Evolutionary conservation across 768 basidiomycete genomes (phyloP).

Genomic region (Clitopilus hobsonii): DNA sequence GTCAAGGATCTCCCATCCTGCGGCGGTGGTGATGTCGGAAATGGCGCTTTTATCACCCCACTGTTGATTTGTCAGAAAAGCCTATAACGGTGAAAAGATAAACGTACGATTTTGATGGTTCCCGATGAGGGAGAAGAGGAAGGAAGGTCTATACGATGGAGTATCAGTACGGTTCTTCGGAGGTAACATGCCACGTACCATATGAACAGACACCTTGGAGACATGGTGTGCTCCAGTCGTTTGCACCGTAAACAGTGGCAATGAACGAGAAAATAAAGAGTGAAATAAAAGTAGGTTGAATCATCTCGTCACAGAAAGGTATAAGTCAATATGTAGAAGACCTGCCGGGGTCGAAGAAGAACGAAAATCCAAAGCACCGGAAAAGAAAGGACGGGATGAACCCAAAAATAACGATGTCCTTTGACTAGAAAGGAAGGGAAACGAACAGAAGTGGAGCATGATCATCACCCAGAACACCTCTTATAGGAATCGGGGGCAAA

Average conservation of each 20-base stretch:
- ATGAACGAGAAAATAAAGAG: conserved; percentile 11
- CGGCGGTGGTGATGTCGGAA: conserved; percentile 41
- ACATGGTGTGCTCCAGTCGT: conserved; percentile 40
- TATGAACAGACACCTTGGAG: conserved; percentile 35
- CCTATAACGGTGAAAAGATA: not conserved
- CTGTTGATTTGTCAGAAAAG: conserved; percentile 13
- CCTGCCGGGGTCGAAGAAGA: not conserved
- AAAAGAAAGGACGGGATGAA: not conserved
- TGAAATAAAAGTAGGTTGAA: conserved; percentile 8
- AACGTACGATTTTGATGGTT: conserved; percentile 31
- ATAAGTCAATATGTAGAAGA: not conserved
- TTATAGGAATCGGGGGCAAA: not conserved
- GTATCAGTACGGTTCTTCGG: not conserved
- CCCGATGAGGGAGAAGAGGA: conserved; percentile 27
- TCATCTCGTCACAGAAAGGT: not conserved
- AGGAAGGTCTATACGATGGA: conserved; percentile 19
- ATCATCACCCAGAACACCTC: not conserved
- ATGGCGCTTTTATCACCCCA: conserved; percentile 33
- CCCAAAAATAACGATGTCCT: not conserved
- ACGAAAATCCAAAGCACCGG: not conserved
- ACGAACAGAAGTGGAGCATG: not conserved
- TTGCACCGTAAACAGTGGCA: conserved; percentile 22
- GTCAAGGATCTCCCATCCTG: conserved; percentile 47
- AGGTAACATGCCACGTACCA: conserved; percentile 13
- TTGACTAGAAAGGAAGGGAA: not conserved